Conservation (phyloP, 1,284 basidiomycete species). For the Somion occarium region DNA sequence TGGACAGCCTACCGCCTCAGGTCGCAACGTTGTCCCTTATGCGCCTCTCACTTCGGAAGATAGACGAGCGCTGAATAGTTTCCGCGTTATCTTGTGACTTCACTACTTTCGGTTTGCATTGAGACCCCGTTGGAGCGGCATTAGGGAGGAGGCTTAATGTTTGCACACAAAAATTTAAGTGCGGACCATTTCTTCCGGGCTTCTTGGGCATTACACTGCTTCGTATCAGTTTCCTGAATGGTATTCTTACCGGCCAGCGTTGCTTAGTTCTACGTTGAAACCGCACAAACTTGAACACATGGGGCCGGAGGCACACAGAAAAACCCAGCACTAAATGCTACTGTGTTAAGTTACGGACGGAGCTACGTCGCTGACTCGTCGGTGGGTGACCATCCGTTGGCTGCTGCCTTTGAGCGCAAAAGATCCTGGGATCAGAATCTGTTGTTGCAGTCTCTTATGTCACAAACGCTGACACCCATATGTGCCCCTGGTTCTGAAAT, state of each 20-base stretch:
- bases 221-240: background rate
- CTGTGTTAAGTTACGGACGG: too few relatives aligned
- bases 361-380: slow-evolving; percentile 15
- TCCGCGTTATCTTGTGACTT: slow-evolving; percentile 26
- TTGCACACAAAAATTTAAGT: background rate
- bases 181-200: background rate
- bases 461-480: too few relatives aligned
- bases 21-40: slow-evolving; percentile 21
- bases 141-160: background rate
- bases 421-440: too few relatives aligned
- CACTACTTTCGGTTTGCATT: background rate
- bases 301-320: too few relatives aligned
- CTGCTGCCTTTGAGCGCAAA: too few relatives aligned
- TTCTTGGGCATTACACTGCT: background rate
- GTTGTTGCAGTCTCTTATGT: too few relatives aligned
- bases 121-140: background rate
- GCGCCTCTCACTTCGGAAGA: slow-evolving; percentile 28
- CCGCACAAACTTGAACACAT: too few relatives aligned
- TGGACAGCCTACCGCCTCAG: slow-evolving; percentile 17
- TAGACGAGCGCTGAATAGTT: slow-evolving; percentile 28
- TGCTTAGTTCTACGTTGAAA: too few relatives aligned
- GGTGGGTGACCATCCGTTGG: too few relatives aligned
- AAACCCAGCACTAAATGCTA: too few relatives aligned
- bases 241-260: too few relatives aligned
- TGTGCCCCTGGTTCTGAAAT: background rate